These are phyloP conservation scores for Tricholoma sp. DNA, from an alignment of 768 basidiomycete species.

Conservation along the genomic window DNA sequence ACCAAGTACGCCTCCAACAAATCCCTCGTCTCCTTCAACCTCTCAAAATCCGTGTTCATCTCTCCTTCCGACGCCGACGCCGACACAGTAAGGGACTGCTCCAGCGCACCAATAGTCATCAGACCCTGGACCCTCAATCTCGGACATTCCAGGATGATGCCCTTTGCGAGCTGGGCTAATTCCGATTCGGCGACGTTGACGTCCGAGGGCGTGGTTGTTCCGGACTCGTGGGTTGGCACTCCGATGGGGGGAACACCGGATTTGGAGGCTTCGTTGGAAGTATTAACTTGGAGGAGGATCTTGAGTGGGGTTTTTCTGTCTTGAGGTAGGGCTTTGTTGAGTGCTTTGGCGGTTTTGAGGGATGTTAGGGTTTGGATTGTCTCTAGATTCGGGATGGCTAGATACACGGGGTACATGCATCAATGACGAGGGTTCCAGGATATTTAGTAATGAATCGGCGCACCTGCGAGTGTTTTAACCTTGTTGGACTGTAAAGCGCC, in stretches of 20 bases:
- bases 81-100: slow-evolving; percentile 60
- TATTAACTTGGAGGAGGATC: slow-evolving; percentile 91
- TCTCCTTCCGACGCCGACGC: slow-evolving; percentile 40
- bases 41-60: slow-evolving; percentile 67
- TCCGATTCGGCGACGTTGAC: slow-evolving; percentile 37
- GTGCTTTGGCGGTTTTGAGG: slow-evolving; percentile 68
- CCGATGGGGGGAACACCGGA: slow-evolving; percentile 71
- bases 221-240: not conserved
- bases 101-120: slow-evolving; percentile 94
- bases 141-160: slow-evolving; percentile 71
- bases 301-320: slow-evolving; percentile 61
- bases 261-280: slow-evolving; percentile 88
- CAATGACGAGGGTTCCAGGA: not conserved
- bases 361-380: slow-evolving; percentile 85
- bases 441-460: slow-evolving; percentile 6
- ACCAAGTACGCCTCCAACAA: slow-evolving; percentile 44
- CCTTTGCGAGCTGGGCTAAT: slow-evolving; percentile 58
- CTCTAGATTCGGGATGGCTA: slow-evolving; percentile 86
- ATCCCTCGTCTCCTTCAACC: slow-evolving; percentile 59
- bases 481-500: slow-evolving; percentile 94
- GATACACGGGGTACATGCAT: not conserved
- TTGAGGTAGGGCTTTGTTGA: slow-evolving; percentile 65
- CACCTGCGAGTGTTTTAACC: slow-evolving; percentile 83
- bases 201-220: slow-evolving; percentile 12
- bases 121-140: slow-evolving; percentile 74